Base-by-base conservation (phyloP, 2,329 filamentous ascomycete species). In the Apiospora marii region DNA sequence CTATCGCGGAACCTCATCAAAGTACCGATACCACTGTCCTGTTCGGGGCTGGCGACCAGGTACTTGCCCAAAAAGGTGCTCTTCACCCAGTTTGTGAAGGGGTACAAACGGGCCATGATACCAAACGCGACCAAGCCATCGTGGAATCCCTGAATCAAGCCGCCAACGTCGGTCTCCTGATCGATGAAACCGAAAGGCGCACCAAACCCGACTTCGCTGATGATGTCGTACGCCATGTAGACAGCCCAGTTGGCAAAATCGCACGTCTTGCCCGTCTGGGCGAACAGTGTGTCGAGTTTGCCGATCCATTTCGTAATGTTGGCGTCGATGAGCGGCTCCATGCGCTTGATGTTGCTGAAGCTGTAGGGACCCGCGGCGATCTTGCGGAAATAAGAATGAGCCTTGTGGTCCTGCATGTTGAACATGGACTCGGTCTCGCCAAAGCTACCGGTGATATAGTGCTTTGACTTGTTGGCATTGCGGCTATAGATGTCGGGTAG, bases 361-460 rank as follows among this genome's bases (percentile, higher is more conserved):
- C 84, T 86, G 76, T 90, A 91, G 2, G 87, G 85, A 1, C 84
- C 83, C 0, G 88, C 89, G 34, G 87, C 84, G 30, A 88, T 83
- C 79, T 89, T 90, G 24, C 89, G 83, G 75, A 86, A 87, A 1
- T 83, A 81, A 3, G 87, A 83, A 77, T 91, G 89, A 5, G 81
- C 80, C 70, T 82, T 83, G 67, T 86, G 82, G 67, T 87, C 84
- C 73, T 87, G 86, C 84, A 89, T 90, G 72, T 90, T 90, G 79
- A 91, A 90, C 7, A 90, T 75, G 1, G 83, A 85, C 73, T 90
- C 88, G 5, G 83, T 85, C 71, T 87, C 84, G 22, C 88, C 88
- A 74, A 90, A 89, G 34, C 84, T 87, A 27, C 88, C 88, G 0
- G 88, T 87, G 72, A 90, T 88, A 77, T 91, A 91, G 78, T 89